Base-by-base conservation (phyloP, 2,329 filamentous ascomycete genomes). In the Stachybotrys chartarum region DNA sequence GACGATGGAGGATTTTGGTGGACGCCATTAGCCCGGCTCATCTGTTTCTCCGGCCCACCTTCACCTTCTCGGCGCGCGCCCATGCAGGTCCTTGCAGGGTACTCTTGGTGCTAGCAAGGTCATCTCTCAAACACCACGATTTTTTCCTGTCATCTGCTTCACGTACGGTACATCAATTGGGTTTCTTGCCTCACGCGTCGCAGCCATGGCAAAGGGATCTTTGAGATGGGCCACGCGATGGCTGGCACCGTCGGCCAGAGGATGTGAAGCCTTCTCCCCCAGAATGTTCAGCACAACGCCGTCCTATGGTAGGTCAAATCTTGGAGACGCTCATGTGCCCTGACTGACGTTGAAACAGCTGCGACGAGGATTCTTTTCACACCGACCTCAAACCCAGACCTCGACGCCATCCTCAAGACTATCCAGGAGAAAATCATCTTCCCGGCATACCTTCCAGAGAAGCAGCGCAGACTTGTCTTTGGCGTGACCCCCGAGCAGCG, bases 401-500 rank as follows among this genome's bases (percentile, higher is more conserved):
- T 88, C 57, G 78, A 86, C 66, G 56, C 67, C 12, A 64, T 78
- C 35, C 78, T 88, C 58, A 66, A 69, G 46, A 68, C 63, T 24
- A 77, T 87, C 64, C 82, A 84, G 59, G 70, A 77, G 50, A 79
- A 80, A 61, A 77, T 85, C 67, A 80, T 88, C 66, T 70, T 88
- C 47, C 84, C 84, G n/a, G 70, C 76, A 35, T 80, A 84, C 65
- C 79, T 89, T 31, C 74, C 78, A 24, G 56, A 66, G 31, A 68
- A 71, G 52, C 79, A 87, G 70, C 78, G 75, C 61, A 73, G 78
- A 60, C 74, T 80, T 57, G 69, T 88, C 61, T 79, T 76, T 70
- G 71, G 74, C 56, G 45, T 17, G 10, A 42, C 8, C 35, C 59
- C 65, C 14, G 76, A 74, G 58, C 72, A 77, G 67, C 70, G 74